Percentiles rank a stretch among this genome's conserved stretches.
These are phyloP conservation scores for Monosiga brevicollis DNA, from an alignment of 78 protist genomes.

Conservation along the genomic window DNA sequence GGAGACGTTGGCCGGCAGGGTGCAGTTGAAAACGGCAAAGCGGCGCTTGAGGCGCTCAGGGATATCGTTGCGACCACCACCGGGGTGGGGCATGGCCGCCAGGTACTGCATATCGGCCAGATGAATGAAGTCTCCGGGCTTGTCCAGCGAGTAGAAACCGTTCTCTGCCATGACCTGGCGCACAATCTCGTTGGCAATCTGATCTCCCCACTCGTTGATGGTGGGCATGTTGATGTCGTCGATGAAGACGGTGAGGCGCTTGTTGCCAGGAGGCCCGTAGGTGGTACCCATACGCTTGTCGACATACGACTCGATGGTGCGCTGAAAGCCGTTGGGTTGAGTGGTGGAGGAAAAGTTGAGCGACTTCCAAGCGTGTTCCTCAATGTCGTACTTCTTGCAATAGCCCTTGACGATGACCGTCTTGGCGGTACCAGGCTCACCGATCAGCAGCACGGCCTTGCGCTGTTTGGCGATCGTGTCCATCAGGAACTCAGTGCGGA, in stretches of 20 bases:
- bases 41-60: conserved; percentile 79
- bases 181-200: conserved; percentile 69
- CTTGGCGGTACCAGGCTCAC: conserved; percentile 81
- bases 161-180: conserved; percentile 60
- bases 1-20: conserved; percentile 52
- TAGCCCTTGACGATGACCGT: conserved; percentile 47
- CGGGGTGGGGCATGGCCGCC: conserved; percentile 76
- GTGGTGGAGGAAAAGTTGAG: conserved; percentile 70
- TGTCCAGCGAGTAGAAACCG: conserved; percentile 60
- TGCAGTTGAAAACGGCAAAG: conserved; percentile 56
- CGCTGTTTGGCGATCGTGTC: neutral
- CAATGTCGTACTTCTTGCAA: conserved; percentile 16
- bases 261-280: conserved; percentile 67
- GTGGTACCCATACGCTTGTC: conserved; percentile 66
- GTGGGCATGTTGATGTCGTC: conserved; percentile 83
- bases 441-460: conserved; percentile 52
- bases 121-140: conserved; percentile 59
- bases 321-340: conserved; percentile 46
- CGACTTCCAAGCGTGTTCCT: conserved; percentile 21
- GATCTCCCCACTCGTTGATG: conserved; percentile 77
- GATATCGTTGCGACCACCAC: conserved; percentile 82
- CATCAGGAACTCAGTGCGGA: conserved; percentile 40
- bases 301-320: conserved; percentile 44
- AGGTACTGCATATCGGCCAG: conserved; percentile 45
- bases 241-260: conserved; percentile 43